phyloP scores from a whole-genome alignment of 768 basidiomycete genomes.

The Mycena pura region DNA sequence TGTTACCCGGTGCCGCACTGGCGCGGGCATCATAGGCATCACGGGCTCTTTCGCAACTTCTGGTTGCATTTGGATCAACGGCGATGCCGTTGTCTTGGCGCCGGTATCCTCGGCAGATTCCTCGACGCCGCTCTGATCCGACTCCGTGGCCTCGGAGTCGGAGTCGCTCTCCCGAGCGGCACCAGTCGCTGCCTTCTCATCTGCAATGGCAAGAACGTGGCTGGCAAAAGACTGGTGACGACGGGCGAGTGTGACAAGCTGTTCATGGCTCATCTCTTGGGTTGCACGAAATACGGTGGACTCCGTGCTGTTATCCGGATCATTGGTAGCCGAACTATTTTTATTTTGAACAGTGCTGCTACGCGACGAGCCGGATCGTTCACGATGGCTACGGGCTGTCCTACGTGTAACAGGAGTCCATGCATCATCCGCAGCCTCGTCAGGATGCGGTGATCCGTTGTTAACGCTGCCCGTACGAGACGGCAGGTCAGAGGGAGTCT shows the following conservation, averaged over 20 bases:
- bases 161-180: too few relatives aligned
- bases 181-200: too few relatives aligned
- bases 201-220: neutral
- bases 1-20: neutral
- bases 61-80: too few relatives aligned
- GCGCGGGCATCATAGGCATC: neutral
- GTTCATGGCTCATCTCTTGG: neutral
- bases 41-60: too few relatives aligned
- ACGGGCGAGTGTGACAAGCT: neutral
- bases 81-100: too few relatives aligned
- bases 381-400: neutral
- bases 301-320: neutral
- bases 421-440: neutral
- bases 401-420: neutral
- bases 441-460: too few relatives aligned
- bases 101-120: neutral
- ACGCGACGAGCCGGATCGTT: neutral
- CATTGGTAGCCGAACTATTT: neutral
- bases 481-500: too few relatives aligned
- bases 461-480: too few relatives aligned
- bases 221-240: neutral
- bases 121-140: neutral
- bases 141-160: too few relatives aligned
- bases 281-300: neutral
- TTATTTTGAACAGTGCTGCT: neutral